Evolutionary conservation across 352 stramenopile genomes (phyloP), one percentile per base, ranked within the genome.

Genomic region (Phytopythium oedochilum): DNA sequence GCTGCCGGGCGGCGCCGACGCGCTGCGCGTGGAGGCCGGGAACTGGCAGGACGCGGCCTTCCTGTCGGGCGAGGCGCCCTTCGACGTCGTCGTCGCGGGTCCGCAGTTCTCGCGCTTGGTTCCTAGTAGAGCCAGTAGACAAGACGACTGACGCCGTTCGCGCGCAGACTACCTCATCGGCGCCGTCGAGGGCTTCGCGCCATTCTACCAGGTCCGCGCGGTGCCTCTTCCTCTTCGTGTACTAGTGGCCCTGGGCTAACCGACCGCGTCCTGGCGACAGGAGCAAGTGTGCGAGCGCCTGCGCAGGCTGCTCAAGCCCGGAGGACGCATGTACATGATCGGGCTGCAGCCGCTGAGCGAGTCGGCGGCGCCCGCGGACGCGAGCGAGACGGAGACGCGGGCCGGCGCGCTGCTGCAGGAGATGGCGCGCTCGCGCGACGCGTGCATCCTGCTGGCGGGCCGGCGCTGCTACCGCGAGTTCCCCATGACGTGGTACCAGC

Each of bases 381-480:
- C 34, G 5, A 63, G 83, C 39, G 49, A 89, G 22, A 14, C 29
- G 26, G 60, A 71, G 15, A 53, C 51, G 15, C 48, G 59, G 9
- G 60, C 67, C 9, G 61, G 66, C 0, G 70, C 70, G 35, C 50
- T 86, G 25, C 64, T 87, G 9, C 73, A 87, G 47, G 75, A 94
- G 60, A 78, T 89, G 51, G 80, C 75, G 53, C 75, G 82, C 25
- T 77, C 86, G 20, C 73, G 90, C 9, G 88, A 97, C 73, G 88
- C 90, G 7, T 96, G 88, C 69, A 89, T 97, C 50, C 62, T 97
- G n/a, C 64, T 97, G 22, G 88, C 83, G 23, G 78, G 75, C 3
- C 78, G 92, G 57, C 75, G 88, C 47, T 94, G 84, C 57, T 97
- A 97, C 67, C 78, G 90, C 20, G 90, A 97, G 60, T 97, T 94